These are phyloP conservation scores for Fusarium pseudoanthophilum DNA, from an alignment of 2,329 filamentous ascomycete genomes.

Conservation along the genomic window DNA sequence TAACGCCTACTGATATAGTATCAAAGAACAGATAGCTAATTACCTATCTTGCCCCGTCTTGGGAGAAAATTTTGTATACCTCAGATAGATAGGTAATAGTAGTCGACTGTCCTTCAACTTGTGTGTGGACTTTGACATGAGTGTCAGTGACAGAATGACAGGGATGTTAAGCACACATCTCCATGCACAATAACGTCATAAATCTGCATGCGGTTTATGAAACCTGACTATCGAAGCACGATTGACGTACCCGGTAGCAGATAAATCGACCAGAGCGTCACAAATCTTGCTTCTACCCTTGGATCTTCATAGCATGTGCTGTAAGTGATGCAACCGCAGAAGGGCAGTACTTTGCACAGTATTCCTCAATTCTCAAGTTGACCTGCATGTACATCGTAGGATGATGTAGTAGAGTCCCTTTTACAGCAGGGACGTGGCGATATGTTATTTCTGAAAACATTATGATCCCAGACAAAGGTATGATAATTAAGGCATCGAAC, in stretches of 20 bases:
- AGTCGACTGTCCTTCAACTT: too few species aligned
- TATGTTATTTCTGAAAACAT: neutral
- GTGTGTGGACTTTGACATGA: neutral
- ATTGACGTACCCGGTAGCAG: conserved; percentile 25
- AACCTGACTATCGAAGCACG: conserved; percentile 18
- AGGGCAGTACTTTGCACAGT: conserved; percentile 31
- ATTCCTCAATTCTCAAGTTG: neutral
- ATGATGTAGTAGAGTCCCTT: conserved; percentile 19
- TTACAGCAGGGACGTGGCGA: neutral
- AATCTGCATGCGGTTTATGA: conserved; percentile 15
- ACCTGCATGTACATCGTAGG: conserved; percentile 8
- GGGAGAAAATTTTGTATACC: neutral
- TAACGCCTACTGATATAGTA: neutral
- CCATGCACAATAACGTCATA: conserved; percentile 38
- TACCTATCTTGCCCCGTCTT: neutral
- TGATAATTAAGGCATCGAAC: neutral
- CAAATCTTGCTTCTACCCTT: conserved; percentile 12
- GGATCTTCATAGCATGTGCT: conserved; percentile 3
- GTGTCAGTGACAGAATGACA: neutral
- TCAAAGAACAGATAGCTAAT: neutral
- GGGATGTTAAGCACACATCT: conserved; percentile 1
- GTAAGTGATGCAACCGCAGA: conserved; percentile 25
- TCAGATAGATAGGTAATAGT: neutral
- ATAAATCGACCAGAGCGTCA: conserved; percentile 8
- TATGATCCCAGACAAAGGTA: neutral